A percentile compares a stretch with the other conserved stretches of the same genome.
Evolutionary conservation across 257 asterid species (phyloP).

Genomic region (Solanum phureja): DNA sequence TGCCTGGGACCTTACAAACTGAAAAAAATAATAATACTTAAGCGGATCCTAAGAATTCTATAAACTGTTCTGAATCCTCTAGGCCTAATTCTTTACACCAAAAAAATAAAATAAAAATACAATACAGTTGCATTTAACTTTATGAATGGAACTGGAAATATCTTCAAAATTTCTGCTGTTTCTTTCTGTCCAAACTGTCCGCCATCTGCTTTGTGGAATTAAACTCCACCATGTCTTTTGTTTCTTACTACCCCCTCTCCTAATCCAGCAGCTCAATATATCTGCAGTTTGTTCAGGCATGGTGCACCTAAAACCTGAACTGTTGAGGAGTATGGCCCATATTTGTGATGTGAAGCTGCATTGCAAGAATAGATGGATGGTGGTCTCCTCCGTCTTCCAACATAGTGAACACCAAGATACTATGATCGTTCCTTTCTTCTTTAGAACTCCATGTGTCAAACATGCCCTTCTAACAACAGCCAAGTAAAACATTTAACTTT

Average conservation of each 20-base stretch:
- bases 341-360: background rate
- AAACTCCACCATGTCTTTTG: background rate
- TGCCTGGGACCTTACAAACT: background rate
- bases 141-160: background rate
- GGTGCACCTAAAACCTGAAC: background rate
- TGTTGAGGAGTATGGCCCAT: background rate
- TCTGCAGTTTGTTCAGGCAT: background rate
- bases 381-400: background rate
- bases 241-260: background rate
- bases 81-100: background rate
- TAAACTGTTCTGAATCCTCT: background rate
- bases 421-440: background rate
- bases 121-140: background rate
- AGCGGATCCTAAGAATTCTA: background rate
- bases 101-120: background rate
- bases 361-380: background rate
- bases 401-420: background rate
- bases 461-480: background rate
- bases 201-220: background rate
- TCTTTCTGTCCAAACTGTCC: background rate
- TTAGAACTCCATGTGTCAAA: background rate
- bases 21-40: background rate
- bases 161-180: background rate
- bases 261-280: background rate
- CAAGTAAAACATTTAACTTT: background rate